phyloP scores from a whole-genome alignment of 441 rosid species.

The Gossypium schwendimanii region DNA sequence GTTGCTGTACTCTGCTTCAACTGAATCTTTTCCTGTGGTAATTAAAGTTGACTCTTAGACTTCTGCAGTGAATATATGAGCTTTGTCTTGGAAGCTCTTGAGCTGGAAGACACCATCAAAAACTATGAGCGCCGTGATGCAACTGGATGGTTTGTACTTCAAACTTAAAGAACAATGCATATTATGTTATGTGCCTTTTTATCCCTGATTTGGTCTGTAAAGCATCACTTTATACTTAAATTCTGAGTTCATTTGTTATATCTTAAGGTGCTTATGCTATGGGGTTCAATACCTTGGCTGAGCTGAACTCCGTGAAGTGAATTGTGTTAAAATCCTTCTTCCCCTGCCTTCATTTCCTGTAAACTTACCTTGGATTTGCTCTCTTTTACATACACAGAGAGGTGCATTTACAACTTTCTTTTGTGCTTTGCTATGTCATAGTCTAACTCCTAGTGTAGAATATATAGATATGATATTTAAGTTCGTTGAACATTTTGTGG shows the following conservation, averaged over 20 bases:
- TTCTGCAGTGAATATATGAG: conserved; percentile 61
- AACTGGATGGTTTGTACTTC: conserved; percentile 62
- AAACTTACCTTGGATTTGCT: not conserved
- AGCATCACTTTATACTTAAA: not conserved
- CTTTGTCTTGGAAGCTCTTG: conserved; percentile 65
- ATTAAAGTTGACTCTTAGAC: not conserved
- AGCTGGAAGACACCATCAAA: conserved; percentile 67
- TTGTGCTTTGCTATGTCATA: not conserved
- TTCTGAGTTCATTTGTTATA: not conserved
- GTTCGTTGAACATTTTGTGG: not conserved
- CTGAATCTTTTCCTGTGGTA: not conserved
- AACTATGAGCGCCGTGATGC: conserved; percentile 54
- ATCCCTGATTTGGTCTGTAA: not conserved
- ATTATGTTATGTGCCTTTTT: not conserved
- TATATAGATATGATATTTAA: not conserved
- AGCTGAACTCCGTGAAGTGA: not conserved
- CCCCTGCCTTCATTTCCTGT: not conserved
- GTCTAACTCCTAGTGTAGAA: not conserved
- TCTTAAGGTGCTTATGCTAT: not conserved
- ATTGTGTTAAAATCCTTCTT: not conserved
- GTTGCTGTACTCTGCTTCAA: conserved; percentile 4
- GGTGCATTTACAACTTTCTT: conserved; percentile 4
- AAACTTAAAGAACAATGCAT: not conserved
- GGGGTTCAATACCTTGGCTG: not conserved
- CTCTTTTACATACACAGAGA: not conserved